phyloP scores from a whole-genome alignment of 805 yeast genomes.

The Cyberlindnera amylophila region DNA sequence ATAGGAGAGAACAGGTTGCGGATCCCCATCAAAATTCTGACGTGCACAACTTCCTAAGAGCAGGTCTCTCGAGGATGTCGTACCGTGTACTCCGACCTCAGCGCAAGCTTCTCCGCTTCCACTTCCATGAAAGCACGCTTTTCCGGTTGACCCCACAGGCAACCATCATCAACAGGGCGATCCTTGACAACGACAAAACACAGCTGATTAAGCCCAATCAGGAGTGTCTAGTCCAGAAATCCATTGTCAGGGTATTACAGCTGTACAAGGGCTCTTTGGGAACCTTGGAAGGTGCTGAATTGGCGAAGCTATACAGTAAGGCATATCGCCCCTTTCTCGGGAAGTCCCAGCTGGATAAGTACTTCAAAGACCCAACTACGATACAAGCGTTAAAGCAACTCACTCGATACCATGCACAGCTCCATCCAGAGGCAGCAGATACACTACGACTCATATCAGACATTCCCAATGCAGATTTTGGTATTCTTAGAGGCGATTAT shows the following conservation, averaged over 20 bases:
- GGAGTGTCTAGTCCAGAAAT: no score
- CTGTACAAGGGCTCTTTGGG: no score
- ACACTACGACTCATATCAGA: constrained; percentile 8
- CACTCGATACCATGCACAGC: constrained; percentile 6
- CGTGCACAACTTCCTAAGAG: not conserved
- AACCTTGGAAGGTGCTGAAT: constrained; percentile 4
- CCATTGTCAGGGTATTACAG: no score
- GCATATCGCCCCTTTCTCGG: constrained; percentile 22
- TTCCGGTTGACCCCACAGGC: constrained; percentile 20
- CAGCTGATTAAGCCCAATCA: constrained; percentile 11
- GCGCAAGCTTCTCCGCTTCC: constrained; percentile 15
- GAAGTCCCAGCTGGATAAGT: constrained; percentile 9
- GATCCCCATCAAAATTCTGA: not conserved
- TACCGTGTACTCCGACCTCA: constrained; percentile 3
- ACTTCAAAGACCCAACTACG: constrained; percentile 10
- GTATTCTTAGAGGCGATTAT: constrained; percentile 22
- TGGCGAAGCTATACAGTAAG: constrained; percentile 15
- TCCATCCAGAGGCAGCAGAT: constrained; percentile 7
- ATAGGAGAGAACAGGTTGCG: no score
- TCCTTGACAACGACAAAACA: constrained; percentile 12
- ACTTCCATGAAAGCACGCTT: constrained; percentile 22
- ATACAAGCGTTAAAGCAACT: constrained; percentile 5
- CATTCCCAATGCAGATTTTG: constrained; percentile 16
- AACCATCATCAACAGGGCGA: constrained; percentile 15
- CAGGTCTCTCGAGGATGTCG: not conserved